phyloP scores from a whole-genome alignment of 2,329 filamentous ascomycete species.

The Chaetomiaceae sp. region DNA sequence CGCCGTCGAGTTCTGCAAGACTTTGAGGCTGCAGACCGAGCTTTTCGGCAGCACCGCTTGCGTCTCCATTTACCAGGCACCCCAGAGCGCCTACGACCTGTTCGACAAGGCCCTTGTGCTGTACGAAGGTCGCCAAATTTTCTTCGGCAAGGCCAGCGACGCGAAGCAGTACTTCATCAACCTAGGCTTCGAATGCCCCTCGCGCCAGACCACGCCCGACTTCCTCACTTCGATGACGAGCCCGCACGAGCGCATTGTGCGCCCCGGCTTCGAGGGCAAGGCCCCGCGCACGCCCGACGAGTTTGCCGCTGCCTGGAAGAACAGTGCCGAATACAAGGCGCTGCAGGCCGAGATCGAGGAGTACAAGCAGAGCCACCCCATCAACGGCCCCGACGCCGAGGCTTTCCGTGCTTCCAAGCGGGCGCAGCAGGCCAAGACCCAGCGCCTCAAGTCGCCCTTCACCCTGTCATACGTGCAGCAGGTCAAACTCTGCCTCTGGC shows the following conservation, averaged over 20 bases:
- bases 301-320: conserved; percentile 56
- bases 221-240: conserved; percentile 69
- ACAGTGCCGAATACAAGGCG: conserved; percentile 46
- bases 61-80: conserved; percentile 72
- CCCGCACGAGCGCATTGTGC: conserved; percentile 51
- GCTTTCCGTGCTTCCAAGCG: conserved; percentile 52
- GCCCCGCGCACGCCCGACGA: conserved; percentile 58
- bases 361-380: conserved; percentile 50
- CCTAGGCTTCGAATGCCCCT: conserved; percentile 63
- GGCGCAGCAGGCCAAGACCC: conserved; percentile 52
- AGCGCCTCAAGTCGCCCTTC: conserved; percentile 70
- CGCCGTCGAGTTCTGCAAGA: conserved; percentile 70
- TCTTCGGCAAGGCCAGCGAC: conserved; percentile 55
- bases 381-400: conserved; percentile 52
- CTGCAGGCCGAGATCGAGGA: conserved; percentile 52
- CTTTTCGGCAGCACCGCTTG: conserved; percentile 61
- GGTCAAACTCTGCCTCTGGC: conserved; percentile 71
- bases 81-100: conserved; percentile 59
- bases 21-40: conserved; percentile 62
- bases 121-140: conserved; percentile 60
- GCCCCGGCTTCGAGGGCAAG: conserved; percentile 51
- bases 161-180: conserved; percentile 63
- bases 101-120: conserved; percentile 58
- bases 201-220: conserved; percentile 65
- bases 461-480: conserved; percentile 76